Conservation (phyloP, 2,329 filamentous ascomycete genomes). For the Nemania serpens region DNA sequence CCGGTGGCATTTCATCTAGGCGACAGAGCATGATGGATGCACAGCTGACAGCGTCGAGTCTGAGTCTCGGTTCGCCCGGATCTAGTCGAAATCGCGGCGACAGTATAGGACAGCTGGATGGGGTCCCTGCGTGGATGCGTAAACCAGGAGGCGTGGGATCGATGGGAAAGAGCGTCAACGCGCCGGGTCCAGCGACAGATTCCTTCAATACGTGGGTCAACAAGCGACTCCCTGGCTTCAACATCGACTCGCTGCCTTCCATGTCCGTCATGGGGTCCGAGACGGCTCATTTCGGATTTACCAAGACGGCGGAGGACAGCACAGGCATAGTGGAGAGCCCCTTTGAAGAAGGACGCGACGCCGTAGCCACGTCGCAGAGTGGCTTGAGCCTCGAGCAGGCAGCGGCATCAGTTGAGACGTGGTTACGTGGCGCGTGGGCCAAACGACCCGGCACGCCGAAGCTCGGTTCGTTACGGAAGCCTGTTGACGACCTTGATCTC, state of each 20-base stretch:
- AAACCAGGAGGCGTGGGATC: constrained; percentile 90
- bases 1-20: constrained; percentile 38
- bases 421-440: constrained; percentile 81
- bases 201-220: constrained; percentile 82
- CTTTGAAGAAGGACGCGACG: constrained; percentile 53
- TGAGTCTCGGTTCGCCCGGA: constrained; percentile 36
- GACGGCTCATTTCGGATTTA: constrained; percentile 61
- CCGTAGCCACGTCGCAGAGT: constrained; percentile 48
- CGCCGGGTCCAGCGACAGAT: constrained; percentile 82
- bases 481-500: constrained; percentile 61
- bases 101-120: constrained; percentile 38
- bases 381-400: constrained; percentile 75
- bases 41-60: constrained; percentile 34
- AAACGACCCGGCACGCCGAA: constrained; percentile 62
- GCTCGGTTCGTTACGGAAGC: constrained; percentile 46
- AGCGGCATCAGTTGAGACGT: constrained; percentile 85
- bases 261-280: constrained; percentile 68
- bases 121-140: constrained; percentile 66
- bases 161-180: constrained; percentile 70
- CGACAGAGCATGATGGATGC: constrained; percentile 39
- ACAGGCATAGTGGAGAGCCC: constrained; percentile 56
- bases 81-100: constrained; percentile 40
- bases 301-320: constrained; percentile 42
- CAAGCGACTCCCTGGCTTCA: constrained; percentile 79
- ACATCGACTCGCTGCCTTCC: constrained; percentile 69